phyloP scores from a whole-genome alignment of 192 early-diverging fungal genomes.

The Podila horticola region DNA sequence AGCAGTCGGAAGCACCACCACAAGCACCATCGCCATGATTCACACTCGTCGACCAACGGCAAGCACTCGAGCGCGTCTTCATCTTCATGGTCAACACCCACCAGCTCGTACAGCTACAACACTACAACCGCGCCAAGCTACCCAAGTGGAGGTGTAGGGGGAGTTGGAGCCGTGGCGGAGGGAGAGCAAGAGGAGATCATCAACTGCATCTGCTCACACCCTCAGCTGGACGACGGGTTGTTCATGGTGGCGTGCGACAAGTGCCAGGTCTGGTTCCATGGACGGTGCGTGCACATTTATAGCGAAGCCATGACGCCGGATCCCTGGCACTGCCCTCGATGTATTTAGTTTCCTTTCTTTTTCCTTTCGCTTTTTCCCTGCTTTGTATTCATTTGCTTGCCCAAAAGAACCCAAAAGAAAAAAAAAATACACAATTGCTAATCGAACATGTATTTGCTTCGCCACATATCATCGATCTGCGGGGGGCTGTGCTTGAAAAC shows the following conservation, averaged over 20 bases:
- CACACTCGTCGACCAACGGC: slow-evolving; percentile 12
- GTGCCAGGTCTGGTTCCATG: slow-evolving; percentile 73
- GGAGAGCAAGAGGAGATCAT: slow-evolving; percentile 52
- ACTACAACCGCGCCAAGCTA: neutral
- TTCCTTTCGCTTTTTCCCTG: neutral
- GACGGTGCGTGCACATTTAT: slow-evolving; percentile 62
- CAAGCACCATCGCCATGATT: slow-evolving; percentile 29
- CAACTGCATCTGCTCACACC: slow-evolving; percentile 66
- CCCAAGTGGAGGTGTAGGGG: slow-evolving; percentile 4
- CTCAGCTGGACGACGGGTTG: slow-evolving; percentile 65
- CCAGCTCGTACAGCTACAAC: neutral
- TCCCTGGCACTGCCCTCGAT: slow-evolving; percentile 62
- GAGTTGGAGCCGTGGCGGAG: neutral
- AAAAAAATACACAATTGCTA: no score
- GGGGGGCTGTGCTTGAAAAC: no score
- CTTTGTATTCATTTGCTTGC: neutral
- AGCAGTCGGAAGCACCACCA: slow-evolving; percentile 37
- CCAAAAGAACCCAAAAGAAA: no score
- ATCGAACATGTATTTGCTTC: no score
- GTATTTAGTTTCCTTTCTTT: slow-evolving; percentile 8
- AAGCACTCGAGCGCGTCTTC: neutral
- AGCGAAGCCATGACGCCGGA: slow-evolving; percentile 47
- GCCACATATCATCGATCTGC: no score
- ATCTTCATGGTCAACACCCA: neutral
- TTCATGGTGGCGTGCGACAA: slow-evolving; percentile 74